Base-by-base conservation (phyloP, 805 yeast genomes). In the Yarrowia deformans region DNA sequence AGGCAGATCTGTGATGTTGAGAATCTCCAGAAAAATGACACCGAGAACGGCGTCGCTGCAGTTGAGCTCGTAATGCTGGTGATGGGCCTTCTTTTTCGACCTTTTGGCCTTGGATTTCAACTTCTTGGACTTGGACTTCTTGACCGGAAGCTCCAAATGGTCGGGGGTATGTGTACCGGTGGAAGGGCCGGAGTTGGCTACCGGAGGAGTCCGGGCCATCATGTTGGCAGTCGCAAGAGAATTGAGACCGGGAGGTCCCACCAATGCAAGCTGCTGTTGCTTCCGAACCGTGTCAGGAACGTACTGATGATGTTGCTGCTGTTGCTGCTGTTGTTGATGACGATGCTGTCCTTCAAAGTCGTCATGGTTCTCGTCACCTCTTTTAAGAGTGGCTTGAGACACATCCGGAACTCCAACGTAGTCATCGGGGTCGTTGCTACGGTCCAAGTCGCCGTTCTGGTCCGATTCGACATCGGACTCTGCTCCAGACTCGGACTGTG, bases 1-100 rank as follows among this genome's bases (percentile, higher is more conserved):
- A 0, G 99, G 99, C 45, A 94, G 80, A 69, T 89, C 92, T 1
- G 85, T 80, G 10, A 94, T 92, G 0, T 89, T 85, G 3, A 86
- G 84, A 23, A 94, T 85, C 71, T 93, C 97, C 43, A 94, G 75
- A 73, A 90, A 91, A 4, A 90, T 78, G 8, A 93, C 90, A 1
- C 98, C 99, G 1, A 75, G 72, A 9, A 79, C 74, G 34, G 75
- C 76, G 3, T 75, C 70, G 14, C 58, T 69, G 5, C 72, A 70
- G 40, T 70, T 70, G 55, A 75, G 71, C 63, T 75, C 75, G 43
- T 71, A 74, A 63, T 70, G 70, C 23, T 70, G 66, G 32, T 23
- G 29, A 23, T n/a, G n/a, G n/a, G 32, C 23, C 46, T 70, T 55
- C 42, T 71, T 42, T 37, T 42, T 54, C 32, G 63, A 18, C 50